Evolutionary conservation across 2,329 filamentous ascomycete genomes (phyloP).

Genomic region (Calonectria hawksworthii): DNA sequence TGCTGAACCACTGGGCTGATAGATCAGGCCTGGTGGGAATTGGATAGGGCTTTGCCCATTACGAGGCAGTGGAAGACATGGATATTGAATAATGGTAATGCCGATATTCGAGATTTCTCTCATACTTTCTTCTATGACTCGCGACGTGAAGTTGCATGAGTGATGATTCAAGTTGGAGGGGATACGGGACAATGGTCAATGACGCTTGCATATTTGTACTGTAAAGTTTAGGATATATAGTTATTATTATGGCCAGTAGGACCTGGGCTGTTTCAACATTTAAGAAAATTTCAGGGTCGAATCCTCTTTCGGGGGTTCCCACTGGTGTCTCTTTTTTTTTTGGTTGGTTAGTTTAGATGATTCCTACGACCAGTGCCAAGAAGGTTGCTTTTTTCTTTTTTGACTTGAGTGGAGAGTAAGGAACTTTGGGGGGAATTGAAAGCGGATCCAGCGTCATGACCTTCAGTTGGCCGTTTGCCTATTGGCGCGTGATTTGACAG

Average conservation of each 20-base stretch:
- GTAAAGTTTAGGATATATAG: background rate
- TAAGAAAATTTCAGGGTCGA: background rate
- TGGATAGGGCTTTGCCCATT: constrained; percentile 39
- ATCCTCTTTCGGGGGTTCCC: background rate
- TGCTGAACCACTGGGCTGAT: constrained; percentile 2
- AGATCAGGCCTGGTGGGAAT: constrained; percentile 29
- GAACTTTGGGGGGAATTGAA: background rate
- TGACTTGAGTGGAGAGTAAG: background rate
- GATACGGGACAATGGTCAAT: background rate
- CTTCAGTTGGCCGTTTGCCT: background rate
- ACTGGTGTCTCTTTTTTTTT: background rate
- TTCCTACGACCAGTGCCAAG: background rate
- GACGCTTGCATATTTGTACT: background rate
- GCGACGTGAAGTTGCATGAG: constrained; percentile 1
- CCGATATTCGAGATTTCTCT: constrained; percentile 31
- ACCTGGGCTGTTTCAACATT: background rate
- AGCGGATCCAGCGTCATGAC: background rate
- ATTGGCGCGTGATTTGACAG: constrained; percentile 33
- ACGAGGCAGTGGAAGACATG: constrained; percentile 33
- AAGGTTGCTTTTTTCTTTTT: background rate
- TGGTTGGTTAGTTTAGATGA: background rate
- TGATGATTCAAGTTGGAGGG: background rate
- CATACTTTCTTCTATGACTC: background rate
- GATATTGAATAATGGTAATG: constrained; percentile 51
- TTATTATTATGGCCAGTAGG: background rate